Percentiles rank a stretch among this genome's conserved stretches.
Evolutionary conservation across 2,329 filamentous ascomycete species (phyloP).

Genomic region (Penicillium sp.): DNA sequence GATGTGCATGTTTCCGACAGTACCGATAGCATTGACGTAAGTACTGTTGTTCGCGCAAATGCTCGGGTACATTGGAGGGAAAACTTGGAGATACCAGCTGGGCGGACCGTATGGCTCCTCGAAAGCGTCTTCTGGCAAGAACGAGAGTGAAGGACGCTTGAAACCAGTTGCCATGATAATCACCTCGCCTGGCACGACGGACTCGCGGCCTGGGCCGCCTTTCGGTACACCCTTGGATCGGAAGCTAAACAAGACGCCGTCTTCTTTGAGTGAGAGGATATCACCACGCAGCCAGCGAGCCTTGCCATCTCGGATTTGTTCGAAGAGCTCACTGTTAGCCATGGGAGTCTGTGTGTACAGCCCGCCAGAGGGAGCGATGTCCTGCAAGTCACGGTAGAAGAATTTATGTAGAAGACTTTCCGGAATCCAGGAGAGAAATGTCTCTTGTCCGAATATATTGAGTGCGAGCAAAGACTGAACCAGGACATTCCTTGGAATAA

Average conservation of each 20-base stretch:
- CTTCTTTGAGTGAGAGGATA: slow-evolving; percentile 67
- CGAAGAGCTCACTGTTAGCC: slow-evolving; percentile 82
- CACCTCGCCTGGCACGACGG: slow-evolving; percentile 73
- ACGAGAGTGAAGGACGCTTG: slow-evolving; percentile 72
- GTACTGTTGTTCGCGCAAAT: slow-evolving; percentile 85
- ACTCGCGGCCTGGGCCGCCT: slow-evolving; percentile 71
- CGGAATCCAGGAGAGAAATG: slow-evolving; percentile 75
- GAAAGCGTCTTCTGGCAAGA: slow-evolving; percentile 76
- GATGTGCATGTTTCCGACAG: slow-evolving; percentile 86
- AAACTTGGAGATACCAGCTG: slow-evolving; percentile 88
- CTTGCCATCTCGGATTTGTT: slow-evolving; percentile 71
- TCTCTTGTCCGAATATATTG: slow-evolving; percentile 82
- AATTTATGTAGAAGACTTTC: slow-evolving; percentile 75
- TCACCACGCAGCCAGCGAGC: slow-evolving; percentile 84
- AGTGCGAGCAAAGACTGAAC: slow-evolving; percentile 74
- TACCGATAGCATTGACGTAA: slow-evolving; percentile 79
- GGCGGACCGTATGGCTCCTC: slow-evolving; percentile 75
- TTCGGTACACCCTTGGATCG: slow-evolving; percentile 74
- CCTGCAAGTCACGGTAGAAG: slow-evolving; percentile 81
- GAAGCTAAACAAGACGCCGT: slow-evolving; percentile 72
- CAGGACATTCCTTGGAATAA: slow-evolving; percentile 79
- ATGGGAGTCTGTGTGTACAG: slow-evolving; percentile 86
- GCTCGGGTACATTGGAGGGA: slow-evolving; percentile 74
- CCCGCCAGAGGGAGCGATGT: slow-evolving; percentile 72
- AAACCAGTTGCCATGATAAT: slow-evolving; percentile 85